A percentile compares a stretch with the other conserved stretches of the same genome.
Evolutionary conservation across 108 stramenopile genomes (phyloP).

Genomic region (Thalassiosira profunda): DNA sequence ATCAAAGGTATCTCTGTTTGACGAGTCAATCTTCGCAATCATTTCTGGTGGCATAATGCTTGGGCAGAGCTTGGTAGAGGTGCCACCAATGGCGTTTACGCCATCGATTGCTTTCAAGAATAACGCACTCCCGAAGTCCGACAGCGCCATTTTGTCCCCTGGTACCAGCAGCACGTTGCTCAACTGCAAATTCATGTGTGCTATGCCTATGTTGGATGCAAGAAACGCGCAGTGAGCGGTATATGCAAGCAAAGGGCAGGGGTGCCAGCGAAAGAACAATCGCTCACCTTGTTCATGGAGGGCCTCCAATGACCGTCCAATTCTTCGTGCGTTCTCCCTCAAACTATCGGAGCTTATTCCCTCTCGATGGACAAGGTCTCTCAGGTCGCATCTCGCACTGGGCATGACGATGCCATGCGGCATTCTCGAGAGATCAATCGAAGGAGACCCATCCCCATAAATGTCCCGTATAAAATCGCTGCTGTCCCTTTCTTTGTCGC

Average conservation of each 20-base stretch:
- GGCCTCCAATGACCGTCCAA: conserved; percentile 53
- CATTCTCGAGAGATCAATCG: conserved; percentile 38
- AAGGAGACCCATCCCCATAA: conserved; percentile 2
- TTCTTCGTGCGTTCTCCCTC: conserved; percentile 31
- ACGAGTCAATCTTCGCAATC: conserved; percentile 21
- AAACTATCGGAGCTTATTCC: conserved; percentile 13
- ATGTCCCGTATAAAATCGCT: conserved; percentile 38
- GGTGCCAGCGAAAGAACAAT: too few species aligned
- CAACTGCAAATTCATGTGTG: conserved; percentile 18
- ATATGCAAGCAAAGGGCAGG: too few species aligned
- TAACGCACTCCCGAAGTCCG: conserved; percentile 52
- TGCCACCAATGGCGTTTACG: conserved; percentile 33
- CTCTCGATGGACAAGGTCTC: conserved; percentile 42
- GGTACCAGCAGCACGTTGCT: conserved; percentile 30
- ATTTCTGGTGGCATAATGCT: conserved; percentile 47
- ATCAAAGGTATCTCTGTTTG: conserved; percentile 8
- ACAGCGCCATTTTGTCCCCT: conserved; percentile 18
- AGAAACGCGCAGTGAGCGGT: conserved; percentile 22
- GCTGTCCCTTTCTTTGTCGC: conserved; percentile 43
- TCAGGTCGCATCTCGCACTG: conserved; percentile 56
- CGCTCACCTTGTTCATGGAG: conserved; percentile 68
- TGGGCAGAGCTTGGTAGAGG: conserved; percentile 61
- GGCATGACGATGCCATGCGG: conserved; percentile 74
- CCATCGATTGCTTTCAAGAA: conserved; percentile 54
- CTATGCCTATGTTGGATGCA: conserved; percentile 23